Percentiles rank a stretch among this genome's conserved stretches.
phyloP scores from a whole-genome alignment of 768 basidiomycete genomes.

The Leucocoprinus birnbaumii region DNA sequence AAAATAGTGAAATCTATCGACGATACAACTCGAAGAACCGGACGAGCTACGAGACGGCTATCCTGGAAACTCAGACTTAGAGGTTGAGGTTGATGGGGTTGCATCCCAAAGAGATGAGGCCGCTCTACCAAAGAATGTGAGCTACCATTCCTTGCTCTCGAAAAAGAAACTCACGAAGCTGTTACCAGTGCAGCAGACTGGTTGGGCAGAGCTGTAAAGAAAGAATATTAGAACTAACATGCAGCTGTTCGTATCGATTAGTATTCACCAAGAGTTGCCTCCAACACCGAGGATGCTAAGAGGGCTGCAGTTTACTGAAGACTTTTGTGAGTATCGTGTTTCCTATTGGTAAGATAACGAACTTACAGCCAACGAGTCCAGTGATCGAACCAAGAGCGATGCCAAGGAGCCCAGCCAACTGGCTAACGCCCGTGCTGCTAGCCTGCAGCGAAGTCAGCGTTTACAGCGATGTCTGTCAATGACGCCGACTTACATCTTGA shows the following conservation, averaged over 20 bases:
- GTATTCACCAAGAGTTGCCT: slow-evolving; percentile 20
- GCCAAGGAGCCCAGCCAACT: slow-evolving; percentile 10
- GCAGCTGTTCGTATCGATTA: not conserved
- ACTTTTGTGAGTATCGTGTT: not conserved
- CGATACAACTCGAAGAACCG: no score
- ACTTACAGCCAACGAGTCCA: slow-evolving; percentile 17
- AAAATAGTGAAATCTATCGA: no score
- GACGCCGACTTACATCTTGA: slow-evolving; percentile 10
- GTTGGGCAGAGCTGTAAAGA: slow-evolving; percentile 3
- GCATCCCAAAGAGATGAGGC: slow-evolving; percentile 4
- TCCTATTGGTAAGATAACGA: not conserved
- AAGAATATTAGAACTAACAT: not conserved
- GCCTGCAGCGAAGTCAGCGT: no score
- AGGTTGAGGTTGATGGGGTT: slow-evolving; percentile 4
- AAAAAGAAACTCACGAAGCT: not conserved
- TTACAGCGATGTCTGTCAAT: no score
- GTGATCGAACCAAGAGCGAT: slow-evolving; percentile 16
- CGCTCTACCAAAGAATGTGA: not conserved
- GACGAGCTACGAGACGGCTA: no score
- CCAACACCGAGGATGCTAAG: slow-evolving; percentile 21
- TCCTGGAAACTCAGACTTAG: no score
- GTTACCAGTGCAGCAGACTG: slow-evolving; percentile 10
- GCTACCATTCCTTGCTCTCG: not conserved
- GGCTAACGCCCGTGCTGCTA: not conserved
- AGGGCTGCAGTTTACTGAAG: slow-evolving; percentile 21